These are phyloP conservation scores for Corynespora cassiicola DNA, from an alignment of 2,329 filamentous ascomycete genomes.

Conservation along the genomic window DNA sequence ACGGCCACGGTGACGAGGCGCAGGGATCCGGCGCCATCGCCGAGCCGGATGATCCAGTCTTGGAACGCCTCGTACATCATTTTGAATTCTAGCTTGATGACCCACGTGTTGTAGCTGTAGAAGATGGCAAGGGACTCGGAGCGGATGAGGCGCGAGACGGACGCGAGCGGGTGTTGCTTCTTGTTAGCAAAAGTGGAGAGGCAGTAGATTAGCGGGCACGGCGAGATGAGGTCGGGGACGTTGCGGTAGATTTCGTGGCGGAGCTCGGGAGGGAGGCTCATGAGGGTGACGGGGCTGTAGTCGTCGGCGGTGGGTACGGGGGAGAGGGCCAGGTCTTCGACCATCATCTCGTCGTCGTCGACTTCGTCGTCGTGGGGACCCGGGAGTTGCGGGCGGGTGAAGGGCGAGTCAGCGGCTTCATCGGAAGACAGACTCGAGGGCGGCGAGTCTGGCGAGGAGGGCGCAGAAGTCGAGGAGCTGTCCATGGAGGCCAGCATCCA, in stretches of 20 bases:
- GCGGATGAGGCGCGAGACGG: slow-evolving; percentile 42
- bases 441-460: slow-evolving; percentile 27
- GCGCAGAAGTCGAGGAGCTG: slow-evolving; percentile 25
- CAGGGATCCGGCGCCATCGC: slow-evolving; percentile 35
- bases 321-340: slow-evolving; percentile 36
- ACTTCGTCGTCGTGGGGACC: too few species aligned
- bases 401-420: slow-evolving; percentile 8
- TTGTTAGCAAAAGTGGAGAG: slow-evolving; percentile 44
- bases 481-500: slow-evolving; percentile 18
- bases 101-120: slow-evolving; percentile 49
- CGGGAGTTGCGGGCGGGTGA: slow-evolving; percentile 2
- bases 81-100: slow-evolving; percentile 47
- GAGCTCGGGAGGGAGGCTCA: slow-evolving; percentile 45
- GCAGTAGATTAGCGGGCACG: slow-evolving; percentile 49
- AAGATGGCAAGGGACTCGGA: slow-evolving; percentile 46
- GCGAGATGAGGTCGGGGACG: slow-evolving; percentile 42
- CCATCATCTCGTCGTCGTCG: slow-evolving; percentile 26
- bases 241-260: slow-evolving; percentile 46
- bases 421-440: slow-evolving; percentile 29
- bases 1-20: slow-evolving; percentile 42
- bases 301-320: slow-evolving; percentile 20
- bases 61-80: slow-evolving; percentile 49
- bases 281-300: slow-evolving; percentile 30
- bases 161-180: slow-evolving; percentile 45
- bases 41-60: slow-evolving; percentile 45